A percentile compares a stretch with the other conserved stretches of the same genome.
Conservation (phyloP, 1,284 basidiomycete species). For the Fomitopsis schrenkii region DNA sequence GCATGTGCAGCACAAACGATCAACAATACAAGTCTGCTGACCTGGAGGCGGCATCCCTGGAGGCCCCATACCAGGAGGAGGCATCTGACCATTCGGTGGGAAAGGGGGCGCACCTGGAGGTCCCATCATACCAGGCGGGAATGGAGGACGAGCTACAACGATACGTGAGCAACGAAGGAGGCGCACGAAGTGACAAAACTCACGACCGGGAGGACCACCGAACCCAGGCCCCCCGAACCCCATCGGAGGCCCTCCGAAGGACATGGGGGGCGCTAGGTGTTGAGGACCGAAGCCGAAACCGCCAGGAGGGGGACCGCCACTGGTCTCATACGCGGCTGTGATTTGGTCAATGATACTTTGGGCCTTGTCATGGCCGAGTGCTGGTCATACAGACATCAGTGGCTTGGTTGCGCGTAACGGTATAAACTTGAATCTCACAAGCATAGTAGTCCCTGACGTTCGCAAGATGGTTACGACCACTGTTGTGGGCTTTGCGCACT, state of each 20-base stretch:
- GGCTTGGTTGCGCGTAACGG: not conserved
- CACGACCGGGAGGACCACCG: slow-evolving; percentile 37
- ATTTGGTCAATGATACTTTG: slow-evolving; percentile 97
- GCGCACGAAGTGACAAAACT: slow-evolving; percentile 18
- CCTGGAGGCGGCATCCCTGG: slow-evolving; percentile 28
- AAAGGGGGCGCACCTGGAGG: slow-evolving; percentile 35
- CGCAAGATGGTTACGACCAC: slow-evolving; percentile 91
- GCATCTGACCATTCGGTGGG: slow-evolving; percentile 26
- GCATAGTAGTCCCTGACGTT: slow-evolving; percentile 98
- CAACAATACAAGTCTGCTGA: slow-evolving; percentile 10
- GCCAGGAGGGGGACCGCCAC: slow-evolving; percentile 79
- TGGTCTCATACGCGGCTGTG: slow-evolving; percentile 84
- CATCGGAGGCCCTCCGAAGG: slow-evolving; percentile 48
- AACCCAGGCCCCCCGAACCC: slow-evolving; percentile 42
- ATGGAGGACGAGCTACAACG: slow-evolving; percentile 56
- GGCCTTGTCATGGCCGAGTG: slow-evolving; percentile 92
- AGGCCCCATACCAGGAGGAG: slow-evolving; percentile 30
- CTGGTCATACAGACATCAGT: slow-evolving; percentile 37
- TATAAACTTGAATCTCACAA: slow-evolving; percentile 46
- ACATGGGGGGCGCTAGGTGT: slow-evolving; percentile 44
- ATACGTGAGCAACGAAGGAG: slow-evolving; percentile 4
- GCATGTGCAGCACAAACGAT: not conserved
- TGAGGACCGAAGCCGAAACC: slow-evolving; percentile 80
- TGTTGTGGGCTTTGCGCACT: slow-evolving; percentile 98
- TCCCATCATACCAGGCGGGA: slow-evolving; percentile 54